Evolutionary conservation across 257 asterid genomes (phyloP).

Genomic region (Nicotiana tabacum): DNA sequence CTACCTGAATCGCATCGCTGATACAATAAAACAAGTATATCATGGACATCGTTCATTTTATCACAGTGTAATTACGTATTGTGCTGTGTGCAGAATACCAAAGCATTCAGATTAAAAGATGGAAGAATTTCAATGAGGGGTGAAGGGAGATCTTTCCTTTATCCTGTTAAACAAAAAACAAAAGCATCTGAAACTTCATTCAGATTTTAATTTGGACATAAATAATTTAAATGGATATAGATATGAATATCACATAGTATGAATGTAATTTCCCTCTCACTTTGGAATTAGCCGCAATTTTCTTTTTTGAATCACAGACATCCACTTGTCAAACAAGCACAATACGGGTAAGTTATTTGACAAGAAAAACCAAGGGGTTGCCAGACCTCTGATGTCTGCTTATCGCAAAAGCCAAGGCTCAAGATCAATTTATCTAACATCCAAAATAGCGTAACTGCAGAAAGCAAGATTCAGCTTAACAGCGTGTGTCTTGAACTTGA

Average conservation of each 20-base stretch:
- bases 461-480: neutral
- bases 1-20: neutral
- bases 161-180: neutral
- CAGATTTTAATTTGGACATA: neutral
- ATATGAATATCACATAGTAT: neutral
- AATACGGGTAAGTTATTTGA: neutral
- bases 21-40: neutral
- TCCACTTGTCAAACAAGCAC: neutral
- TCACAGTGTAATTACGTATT: neutral
- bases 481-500: neutral
- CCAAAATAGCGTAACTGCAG: neutral
- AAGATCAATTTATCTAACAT: neutral
- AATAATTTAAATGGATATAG: neutral
- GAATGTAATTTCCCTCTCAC: neutral
- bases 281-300: neutral
- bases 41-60: neutral
- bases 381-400: neutral
- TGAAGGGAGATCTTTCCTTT: neutral
- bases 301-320: neutral
- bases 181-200: neutral
- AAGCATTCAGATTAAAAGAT: neutral
- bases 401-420: neutral
- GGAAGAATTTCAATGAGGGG: neutral
- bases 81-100: neutral
- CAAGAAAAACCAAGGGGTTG: neutral